Evolutionary conservation across 2,329 filamentous ascomycete genomes (phyloP).

Genomic region (Fusarium oligoseptatum): DNA sequence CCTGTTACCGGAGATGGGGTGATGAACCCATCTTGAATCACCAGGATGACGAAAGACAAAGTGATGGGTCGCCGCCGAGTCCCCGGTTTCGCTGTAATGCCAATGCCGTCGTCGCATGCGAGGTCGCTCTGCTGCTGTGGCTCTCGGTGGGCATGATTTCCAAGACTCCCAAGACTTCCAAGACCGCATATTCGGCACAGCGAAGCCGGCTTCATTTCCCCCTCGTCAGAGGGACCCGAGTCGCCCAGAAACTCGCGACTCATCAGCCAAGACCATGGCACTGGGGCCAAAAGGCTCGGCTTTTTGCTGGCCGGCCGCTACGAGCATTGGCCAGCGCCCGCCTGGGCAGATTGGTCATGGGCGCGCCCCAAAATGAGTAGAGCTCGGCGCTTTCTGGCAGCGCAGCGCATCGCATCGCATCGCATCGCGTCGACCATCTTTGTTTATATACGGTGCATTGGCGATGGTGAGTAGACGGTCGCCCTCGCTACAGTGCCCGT

Average conservation of each 20-base stretch:
- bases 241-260: slow-evolving; percentile 40
- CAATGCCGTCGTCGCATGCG: not conserved
- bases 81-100: slow-evolving; percentile 14
- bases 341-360: slow-evolving; percentile 34
- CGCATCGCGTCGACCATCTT: slow-evolving; percentile 13
- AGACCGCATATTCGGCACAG: slow-evolving; percentile 46
- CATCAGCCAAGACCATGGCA: slow-evolving; percentile 46
- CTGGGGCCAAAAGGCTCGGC: slow-evolving; percentile 40
- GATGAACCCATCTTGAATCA: slow-evolving; percentile 5
- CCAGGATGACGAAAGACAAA: not conserved
- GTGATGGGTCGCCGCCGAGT: slow-evolving; percentile 7
- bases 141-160: slow-evolving; percentile 32
- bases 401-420: not conserved
- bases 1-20: not conserved
- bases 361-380: slow-evolving; percentile 16
- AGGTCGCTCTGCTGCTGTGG: slow-evolving; percentile 17
- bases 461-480: slow-evolving; percentile 15
- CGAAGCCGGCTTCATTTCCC: slow-evolving; percentile 44
- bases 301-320: slow-evolving; percentile 26
- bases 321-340: slow-evolving; percentile 36
- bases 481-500: slow-evolving; percentile 13
- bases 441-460: not conserved
- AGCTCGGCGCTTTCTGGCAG: not conserved
- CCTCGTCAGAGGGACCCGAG: slow-evolving; percentile 30
- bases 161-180: slow-evolving; percentile 42